Conservation (phyloP, 148 eudicot species). For the Linanthus parryae region DNA sequence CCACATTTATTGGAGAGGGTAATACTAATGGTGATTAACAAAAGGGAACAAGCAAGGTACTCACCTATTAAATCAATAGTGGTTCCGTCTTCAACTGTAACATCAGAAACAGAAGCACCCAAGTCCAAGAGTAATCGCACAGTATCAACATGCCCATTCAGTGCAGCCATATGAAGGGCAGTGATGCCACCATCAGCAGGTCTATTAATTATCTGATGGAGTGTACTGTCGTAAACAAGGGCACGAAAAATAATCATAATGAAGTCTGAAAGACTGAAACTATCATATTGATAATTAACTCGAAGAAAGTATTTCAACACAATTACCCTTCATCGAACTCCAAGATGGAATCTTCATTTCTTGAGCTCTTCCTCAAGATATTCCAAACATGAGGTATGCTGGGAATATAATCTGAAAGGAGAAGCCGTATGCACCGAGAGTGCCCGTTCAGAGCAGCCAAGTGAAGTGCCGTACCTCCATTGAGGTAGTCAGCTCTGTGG, state of each 20-base stretch:
- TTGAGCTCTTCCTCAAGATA: conserved; percentile 40
- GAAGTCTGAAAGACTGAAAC: background rate
- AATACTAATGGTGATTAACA: background rate
- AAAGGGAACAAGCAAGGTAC: background rate
- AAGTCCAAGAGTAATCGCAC: conserved; percentile 76
- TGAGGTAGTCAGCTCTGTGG: conserved; percentile 79
- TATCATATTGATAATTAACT: too few relatives aligned
- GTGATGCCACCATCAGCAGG: conserved; percentile 93
- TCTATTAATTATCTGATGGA: conserved; percentile 60
- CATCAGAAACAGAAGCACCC: conserved; percentile 68
- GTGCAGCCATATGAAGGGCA: conserved; percentile 97
- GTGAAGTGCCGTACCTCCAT: conserved; percentile 98
- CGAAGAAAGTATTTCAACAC: background rate
- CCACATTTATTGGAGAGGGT: background rate
- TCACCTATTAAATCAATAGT: conserved; percentile 84
- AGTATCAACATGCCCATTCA: conserved; percentile 77
- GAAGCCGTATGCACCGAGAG: conserved; percentile 77
- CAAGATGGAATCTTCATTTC: conserved; percentile 29
- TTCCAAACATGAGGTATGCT: conserved; percentile 58
- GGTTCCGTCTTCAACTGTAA: conserved; percentile 86
- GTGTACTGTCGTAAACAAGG: conserved; percentile 41
- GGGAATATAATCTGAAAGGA: conserved; percentile 85
- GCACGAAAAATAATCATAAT: conserved; percentile 4
- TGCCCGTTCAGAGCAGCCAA: conserved; percentile 93
- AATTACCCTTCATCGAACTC: conserved; percentile 59